Base-by-base conservation (phyloP, 192 early-diverging fungal species). In the Umbelopsis ramanniana region DNA sequence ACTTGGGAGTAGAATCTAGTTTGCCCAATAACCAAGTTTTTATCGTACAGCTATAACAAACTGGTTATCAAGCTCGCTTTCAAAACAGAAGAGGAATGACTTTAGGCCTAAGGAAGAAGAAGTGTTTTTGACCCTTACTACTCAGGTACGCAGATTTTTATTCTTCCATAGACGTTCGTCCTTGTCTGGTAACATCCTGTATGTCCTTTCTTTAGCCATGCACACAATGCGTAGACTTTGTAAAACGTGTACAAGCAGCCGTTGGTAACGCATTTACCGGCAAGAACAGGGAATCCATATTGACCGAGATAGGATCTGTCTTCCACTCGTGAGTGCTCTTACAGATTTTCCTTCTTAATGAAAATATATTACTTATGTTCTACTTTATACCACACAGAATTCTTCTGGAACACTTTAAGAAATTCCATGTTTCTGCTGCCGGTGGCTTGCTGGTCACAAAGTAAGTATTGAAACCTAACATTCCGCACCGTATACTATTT, bases 351-450 rank as follows among this genome's bases (percentile, higher is more conserved):
- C 6, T 4, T 35, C n/a, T 43, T 6, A 11, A 50, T 26, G 15
- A 43, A 67, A 46, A 21, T 55, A 0, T 67, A 40, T 48, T 66
- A 47, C 76, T 71, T 21, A 52, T 43, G 46, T 19, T 66, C 3
- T 37, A 26, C 52, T 72, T 45, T 33, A 40, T 45, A n/a, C 29
- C 73, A 14, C 26, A 46, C 77, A 94, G 93, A 9, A 81, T 96
- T 83, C 82, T 99, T 68, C 79, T 97, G 75, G 97, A 97, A 45
- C 97, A 99, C 70, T 88, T 95, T 71, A 94, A 95, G 81, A 95
- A 93, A 76, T 98, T 90, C 69, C 75, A 77, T 23, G 93, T 96
- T 23, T 96, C 88, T 74, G 87, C 93, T 12, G 89, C 90, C 9
- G 97, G 97, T 46, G 95, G 94, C 29, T 79, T 99, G 21, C 85